phyloP scores from a whole-genome alignment of 192 early-diverging fungal genomes.

The Gaertneriomyces semiglobifer region DNA sequence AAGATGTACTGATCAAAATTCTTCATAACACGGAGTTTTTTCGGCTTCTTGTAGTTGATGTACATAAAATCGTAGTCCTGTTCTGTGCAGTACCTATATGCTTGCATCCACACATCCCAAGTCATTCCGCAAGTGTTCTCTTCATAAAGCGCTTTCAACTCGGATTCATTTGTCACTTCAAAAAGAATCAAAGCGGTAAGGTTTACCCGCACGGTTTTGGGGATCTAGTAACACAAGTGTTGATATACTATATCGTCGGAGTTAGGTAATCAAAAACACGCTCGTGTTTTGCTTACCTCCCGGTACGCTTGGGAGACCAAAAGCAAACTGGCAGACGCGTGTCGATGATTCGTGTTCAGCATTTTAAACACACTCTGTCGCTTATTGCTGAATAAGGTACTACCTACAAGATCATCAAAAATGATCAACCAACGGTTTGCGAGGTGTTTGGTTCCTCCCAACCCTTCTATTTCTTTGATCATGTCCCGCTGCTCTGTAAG shows the following conservation, averaged over 20 bases:
- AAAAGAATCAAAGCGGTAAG: conserved; percentile 1
- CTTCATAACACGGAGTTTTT: not conserved
- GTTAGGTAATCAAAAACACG: too few relatives aligned
- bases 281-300: not conserved
- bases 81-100: not conserved
- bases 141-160: not conserved
- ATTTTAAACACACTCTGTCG: conserved; percentile 5
- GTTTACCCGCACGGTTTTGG: not conserved
- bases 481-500: not conserved
- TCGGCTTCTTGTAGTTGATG: conserved; percentile 3
- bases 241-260: too few relatives aligned
- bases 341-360: conserved; percentile 4
- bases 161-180: conserved; percentile 1
- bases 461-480: not conserved
- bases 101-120: not conserved
- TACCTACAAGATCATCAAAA: not conserved
- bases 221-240: too few relatives aligned
- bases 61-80: not conserved
- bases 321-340: not conserved
- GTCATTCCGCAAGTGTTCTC: conserved; percentile 1
- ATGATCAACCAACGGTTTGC: conserved; percentile 1
- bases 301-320: not conserved
- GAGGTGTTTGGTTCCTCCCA: not conserved
- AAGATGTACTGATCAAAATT: not conserved
- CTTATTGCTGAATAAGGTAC: not conserved